Conservation (phyloP, 2,329 filamentous ascomycete species). For the Phyllosticta paracitricarpa region DNA sequence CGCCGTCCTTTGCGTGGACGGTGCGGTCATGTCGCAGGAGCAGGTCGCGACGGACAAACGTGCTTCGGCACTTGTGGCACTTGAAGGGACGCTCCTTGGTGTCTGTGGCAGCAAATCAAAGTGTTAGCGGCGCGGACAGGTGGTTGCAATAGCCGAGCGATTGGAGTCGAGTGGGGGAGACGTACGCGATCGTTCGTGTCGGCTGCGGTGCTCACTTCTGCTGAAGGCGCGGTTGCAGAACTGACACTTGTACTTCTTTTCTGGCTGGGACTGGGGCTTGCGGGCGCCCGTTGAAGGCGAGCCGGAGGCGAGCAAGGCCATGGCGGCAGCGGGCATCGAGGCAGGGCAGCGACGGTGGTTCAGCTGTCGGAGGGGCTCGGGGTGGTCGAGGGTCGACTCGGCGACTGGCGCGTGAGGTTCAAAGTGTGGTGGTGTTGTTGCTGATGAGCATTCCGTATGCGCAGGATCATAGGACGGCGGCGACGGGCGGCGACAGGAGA, state of each 20-base stretch:
- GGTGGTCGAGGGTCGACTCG: conserved; percentile 8
- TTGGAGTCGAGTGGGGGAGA: conserved; percentile 25
- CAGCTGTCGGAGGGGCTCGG: conserved; percentile 4
- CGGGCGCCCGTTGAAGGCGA: conserved; percentile 59
- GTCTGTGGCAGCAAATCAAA: conserved; percentile 46
- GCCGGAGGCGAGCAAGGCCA: conserved; percentile 54
- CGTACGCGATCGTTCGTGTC: conserved; percentile 97
- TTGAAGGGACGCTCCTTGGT: conserved; percentile 99
- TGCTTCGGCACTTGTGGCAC: conserved; percentile 95
- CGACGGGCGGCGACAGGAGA: conserved; percentile 9
- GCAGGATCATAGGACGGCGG: conserved; percentile 9
- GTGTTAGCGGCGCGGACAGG: conserved; percentile 13
- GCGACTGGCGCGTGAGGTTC: conserved; percentile 10
- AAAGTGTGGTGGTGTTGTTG: conserved; percentile 11
- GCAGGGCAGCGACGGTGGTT: conserved; percentile 3
- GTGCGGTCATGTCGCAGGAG: conserved; percentile 95
- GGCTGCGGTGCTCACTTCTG: conserved; percentile 89
- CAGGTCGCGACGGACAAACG: conserved; percentile 93
- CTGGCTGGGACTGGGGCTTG: conserved; percentile 64
- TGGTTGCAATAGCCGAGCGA: background rate
- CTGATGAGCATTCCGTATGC: conserved; percentile 11
- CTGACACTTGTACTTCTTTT: conserved; percentile 99
- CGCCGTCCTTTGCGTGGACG: conserved; percentile 96
- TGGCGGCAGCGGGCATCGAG: conserved; percentile 50
- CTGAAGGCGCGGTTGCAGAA: conserved; percentile 97